Evolutionary conservation across 2,329 filamentous ascomycete species (phyloP), one percentile per base, ranked within the genome.

Genomic region (Tympanopsis confertula): DNA sequence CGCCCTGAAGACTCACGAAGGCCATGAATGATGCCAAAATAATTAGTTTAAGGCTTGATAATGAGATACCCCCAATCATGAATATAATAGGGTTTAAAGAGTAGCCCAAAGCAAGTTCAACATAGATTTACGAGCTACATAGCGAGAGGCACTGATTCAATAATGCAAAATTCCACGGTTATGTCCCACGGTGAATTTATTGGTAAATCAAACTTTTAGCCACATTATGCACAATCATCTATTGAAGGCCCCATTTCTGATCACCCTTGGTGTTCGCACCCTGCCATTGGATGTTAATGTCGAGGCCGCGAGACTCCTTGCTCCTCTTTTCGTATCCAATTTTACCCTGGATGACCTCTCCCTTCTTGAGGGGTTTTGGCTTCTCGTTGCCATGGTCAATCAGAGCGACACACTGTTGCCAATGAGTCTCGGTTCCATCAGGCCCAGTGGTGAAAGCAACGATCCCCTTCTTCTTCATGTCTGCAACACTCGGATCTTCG

Each of bases 361-460:
- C 30, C 30, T 33, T 33, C 30, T 33, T 33, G 10, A 33, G 15
- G 7, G 30, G 12, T 7, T 12, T 15, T 10, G 10, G 7, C 7
- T 17, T 17, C 30, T 33, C 17, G 7, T 7, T 10, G 12, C 15
- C 30, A 17, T 18, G 30, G 15, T 33, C 30, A 33, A 33, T 33
- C 10, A 33, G 30, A 7, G 17, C 10, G 17, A 33, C 30, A 33
- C 30, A 10, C 54, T 94, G 87, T 58, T 82, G 83, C 89, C 89
- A 96, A 59, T 96, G 89, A 5, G 89, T 96, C 43, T 80, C 72
- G 38, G 73, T 77, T 14, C 75, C 77, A 45, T 70, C 66, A 1
- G 88, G 88, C 0, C 87, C 86, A 1, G 88, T 96, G 5, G 87
- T 93, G 56, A 95, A 94, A 0, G 84, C 82, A n/a, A 86, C 69